phyloP scores from a whole-genome alignment of 2,329 filamentous ascomycete species.

The Chaetomiaceae sp. region DNA sequence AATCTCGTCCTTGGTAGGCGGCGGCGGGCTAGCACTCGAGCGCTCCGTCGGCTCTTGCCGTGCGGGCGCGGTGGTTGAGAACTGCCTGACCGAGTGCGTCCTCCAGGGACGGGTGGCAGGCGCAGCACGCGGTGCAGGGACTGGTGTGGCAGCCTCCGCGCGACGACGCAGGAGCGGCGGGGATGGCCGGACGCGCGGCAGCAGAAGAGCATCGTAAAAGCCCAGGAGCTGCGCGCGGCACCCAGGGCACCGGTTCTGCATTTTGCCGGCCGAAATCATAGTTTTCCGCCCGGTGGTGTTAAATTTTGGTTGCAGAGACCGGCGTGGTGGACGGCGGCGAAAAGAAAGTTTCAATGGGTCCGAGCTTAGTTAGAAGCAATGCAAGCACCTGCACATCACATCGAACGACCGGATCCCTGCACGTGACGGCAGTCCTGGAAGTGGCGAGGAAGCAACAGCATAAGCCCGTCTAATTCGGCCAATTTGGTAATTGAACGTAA shows the following conservation, averaged over 20 bases:
- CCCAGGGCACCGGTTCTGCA: constrained; percentile 33
- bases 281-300: constrained; percentile 11
- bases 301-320: background rate
- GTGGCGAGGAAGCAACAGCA: too few relatives aligned
- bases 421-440: too few relatives aligned
- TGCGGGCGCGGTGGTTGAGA: constrained; percentile 18
- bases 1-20: constrained; percentile 32
- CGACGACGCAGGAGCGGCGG: constrained; percentile 14
- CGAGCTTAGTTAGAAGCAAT: too few relatives aligned
- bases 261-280: constrained; percentile 36
- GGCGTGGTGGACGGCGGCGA: background rate
- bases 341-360: constrained; percentile 14
- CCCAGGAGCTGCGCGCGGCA: constrained; percentile 34
- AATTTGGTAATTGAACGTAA: too few relatives aligned
- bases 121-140: background rate
- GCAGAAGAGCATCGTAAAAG: constrained; percentile 33
- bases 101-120: constrained; percentile 10
- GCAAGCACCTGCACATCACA: too few relatives aligned
- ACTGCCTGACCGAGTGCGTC: constrained; percentile 14
- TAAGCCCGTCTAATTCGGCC: too few relatives aligned
- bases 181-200: constrained; percentile 17
- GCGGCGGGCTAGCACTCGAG: background rate
- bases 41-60: constrained; percentile 14
- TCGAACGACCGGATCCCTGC: too few relatives aligned
- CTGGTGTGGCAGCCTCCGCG: constrained; percentile 1